phyloP scores from a whole-genome alignment of 306 rosid species.

The Erythrophleum fordii region DNA sequence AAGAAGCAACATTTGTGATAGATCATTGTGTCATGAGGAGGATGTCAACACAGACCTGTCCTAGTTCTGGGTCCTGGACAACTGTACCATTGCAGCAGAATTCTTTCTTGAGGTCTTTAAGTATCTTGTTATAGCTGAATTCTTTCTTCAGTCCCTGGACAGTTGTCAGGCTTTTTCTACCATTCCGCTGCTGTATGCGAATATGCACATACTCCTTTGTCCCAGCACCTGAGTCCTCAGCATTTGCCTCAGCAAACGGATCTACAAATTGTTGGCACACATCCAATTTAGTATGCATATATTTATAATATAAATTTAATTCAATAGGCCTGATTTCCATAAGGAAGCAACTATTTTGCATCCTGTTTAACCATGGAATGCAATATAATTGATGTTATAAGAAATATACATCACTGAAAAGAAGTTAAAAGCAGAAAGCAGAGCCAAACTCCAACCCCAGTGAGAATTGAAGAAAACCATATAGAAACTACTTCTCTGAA shows the following conservation, averaged over 20 bases:
- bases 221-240: slow-evolving; percentile 74
- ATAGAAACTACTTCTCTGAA: neutral
- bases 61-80: slow-evolving; percentile 89
- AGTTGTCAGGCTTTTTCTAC: slow-evolving; percentile 88
- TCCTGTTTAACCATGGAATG: slow-evolving; percentile 13
- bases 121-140: slow-evolving; percentile 84
- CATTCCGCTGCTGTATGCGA: slow-evolving; percentile 87
- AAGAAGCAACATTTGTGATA: neutral
- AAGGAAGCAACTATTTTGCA: neutral
- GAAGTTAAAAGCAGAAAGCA: neutral
- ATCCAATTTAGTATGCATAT: neutral
- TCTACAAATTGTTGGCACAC: slow-evolving; percentile 45
- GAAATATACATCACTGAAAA: neutral
- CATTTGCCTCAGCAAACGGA: slow-evolving; percentile 94
- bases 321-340: neutral
- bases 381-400: neutral
- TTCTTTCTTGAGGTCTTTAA: slow-evolving; percentile 84
- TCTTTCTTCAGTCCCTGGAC: slow-evolving; percentile 95
- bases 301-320: neutral
- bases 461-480: neutral
- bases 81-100: slow-evolving; percentile 94
- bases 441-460: neutral
- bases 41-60: slow-evolving; percentile 62
- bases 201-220: slow-evolving; percentile 90
- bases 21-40: neutral